Evolutionary conservation across 129 eudicot species (phyloP), one percentile per base, ranked within the genome.

Genomic region (Silybum marianum): DNA sequence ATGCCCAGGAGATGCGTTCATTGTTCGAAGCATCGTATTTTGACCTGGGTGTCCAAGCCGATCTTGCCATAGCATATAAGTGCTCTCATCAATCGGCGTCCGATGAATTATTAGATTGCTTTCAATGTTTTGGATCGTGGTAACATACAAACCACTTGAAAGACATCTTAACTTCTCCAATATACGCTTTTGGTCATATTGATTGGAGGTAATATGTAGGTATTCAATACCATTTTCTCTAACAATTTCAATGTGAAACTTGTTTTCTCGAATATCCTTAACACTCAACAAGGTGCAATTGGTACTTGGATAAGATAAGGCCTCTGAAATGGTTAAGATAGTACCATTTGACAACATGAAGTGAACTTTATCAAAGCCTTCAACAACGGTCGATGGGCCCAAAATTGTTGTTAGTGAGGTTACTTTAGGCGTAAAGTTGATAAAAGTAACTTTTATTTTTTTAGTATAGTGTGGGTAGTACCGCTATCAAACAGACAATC

Each of bases 251-350:
- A 71, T 72, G 39, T 80, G 84, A 72, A 40, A 80, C 39, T 69
- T 69, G 38, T 80, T 80, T 80, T 24, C n/a, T 9, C 39, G 73
- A 9, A 80, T 60, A 80, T 80, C 72, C 3, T 72, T 80, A 39
- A 72, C 58, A 72, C 84, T 72, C 22, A 80, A 62, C 62, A 80
- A 58, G 13, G 72, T 80, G 72, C 23, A 30, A 48, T 18, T 16
- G 9, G 78, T 72, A 9, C 23, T 80, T 4, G 26, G 34, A 60
- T 63, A 80, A 22, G 7, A 38, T 19, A 73, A 42, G 2, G 78
- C 63, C 23, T 44, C 60, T n/a, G 22, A 19, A 18, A 42, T 73
- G 25, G 22, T 9, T 12, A 42, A 38, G 22, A 28, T 73, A 38
- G 65, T 73, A 38, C n/a, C 84, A 2, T 38, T 36, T 2, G 72